Evolutionary conservation across 1,139 yeast species (phyloP), one percentile per base, ranked within the genome.

Genomic region (Candida sanyaensis): DNA sequence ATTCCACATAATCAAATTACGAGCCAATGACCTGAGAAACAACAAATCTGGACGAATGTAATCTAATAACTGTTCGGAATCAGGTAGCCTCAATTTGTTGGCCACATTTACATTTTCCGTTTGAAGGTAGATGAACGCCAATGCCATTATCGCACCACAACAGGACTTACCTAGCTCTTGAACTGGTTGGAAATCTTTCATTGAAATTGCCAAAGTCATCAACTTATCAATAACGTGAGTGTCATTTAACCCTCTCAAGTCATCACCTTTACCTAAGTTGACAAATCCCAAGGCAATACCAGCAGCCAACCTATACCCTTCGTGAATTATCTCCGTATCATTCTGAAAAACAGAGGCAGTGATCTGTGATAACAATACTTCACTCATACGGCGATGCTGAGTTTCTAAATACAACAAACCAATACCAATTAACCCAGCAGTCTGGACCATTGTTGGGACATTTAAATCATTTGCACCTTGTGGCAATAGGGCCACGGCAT

Each of bases 371-470:
- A 88, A 69, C 45, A 93, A 69, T 17, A 89, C 80, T 55, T 88
- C 96, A 50, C 93, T 86, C 95, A 93, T 89, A 54, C 96, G 75
- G 42, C 96, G 78, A 60, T 92, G 96, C 50, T 84, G 92, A 11
- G 92, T 82, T 46, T 81, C 88, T 48, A 83, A 69, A 60, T 90
- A 92, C 6, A 95, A 71, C 49, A 95, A 71, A 0, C 99, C 99
- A 53, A 95, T 83, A 0, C 98, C 97, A 44, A 93, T 72, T 39
- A 93, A 66, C 0, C 98, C 98, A 0, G 98, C 97, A 0, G 96
- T 84, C 64, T 93, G 99, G 6, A 93, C 96, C 30, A 83, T 76
- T 1, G 83, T 73, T 5, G 91, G 83, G 9, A 95, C 96, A 63
- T 93, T 90, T 59, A 93, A 76, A 62, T 91, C 96, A 49, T 88